These are phyloP conservation scores for Calonectria pseudoturangicola DNA, from an alignment of 2,329 filamentous ascomycete species.

Conservation along the genomic window DNA sequence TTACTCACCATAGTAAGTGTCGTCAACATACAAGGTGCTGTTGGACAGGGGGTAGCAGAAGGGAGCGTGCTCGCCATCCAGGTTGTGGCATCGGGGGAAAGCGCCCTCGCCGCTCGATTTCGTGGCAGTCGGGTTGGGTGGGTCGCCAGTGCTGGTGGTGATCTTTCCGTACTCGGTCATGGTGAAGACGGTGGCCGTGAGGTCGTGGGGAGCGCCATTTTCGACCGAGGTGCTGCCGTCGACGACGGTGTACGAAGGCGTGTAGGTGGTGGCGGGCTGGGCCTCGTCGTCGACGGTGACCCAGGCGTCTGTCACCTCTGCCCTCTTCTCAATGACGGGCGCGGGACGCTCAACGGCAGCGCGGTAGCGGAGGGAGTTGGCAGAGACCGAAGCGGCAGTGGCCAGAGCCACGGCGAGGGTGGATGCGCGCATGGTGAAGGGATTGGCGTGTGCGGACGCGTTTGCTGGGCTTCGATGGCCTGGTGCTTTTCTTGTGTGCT, in stretches of 20 bases:
- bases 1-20: constrained; percentile 71
- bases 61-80: constrained; percentile 67
- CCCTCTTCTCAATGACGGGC: constrained; percentile 50
- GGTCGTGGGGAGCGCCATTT: constrained; percentile 66
- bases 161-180: constrained; percentile 60
- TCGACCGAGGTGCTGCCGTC: constrained; percentile 64
- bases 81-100: constrained; percentile 71
- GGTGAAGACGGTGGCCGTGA: constrained; percentile 67
- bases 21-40: constrained; percentile 65
- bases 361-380: constrained; percentile 44
- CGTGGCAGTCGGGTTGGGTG: constrained; percentile 66
- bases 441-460: constrained; percentile 12
- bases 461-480: constrained; percentile 26
- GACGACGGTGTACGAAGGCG: constrained; percentile 68
- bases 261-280: constrained; percentile 67
- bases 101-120: constrained; percentile 65
- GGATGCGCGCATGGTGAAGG: constrained; percentile 57
- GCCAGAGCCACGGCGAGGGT: constrained; percentile 57
- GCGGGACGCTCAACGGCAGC: constrained; percentile 42
- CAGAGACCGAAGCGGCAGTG: constrained; percentile 52
- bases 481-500: constrained; percentile 22
- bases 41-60: constrained; percentile 70
- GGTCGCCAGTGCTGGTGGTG: constrained; percentile 64
- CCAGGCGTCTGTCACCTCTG: constrained; percentile 68
- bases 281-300: constrained; percentile 70